Percentiles rank a stretch among this genome's conserved stretches.
Evolutionary conservation across 805 yeast genomes (phyloP).

Genomic region (Yueomyces sp.): DNA sequence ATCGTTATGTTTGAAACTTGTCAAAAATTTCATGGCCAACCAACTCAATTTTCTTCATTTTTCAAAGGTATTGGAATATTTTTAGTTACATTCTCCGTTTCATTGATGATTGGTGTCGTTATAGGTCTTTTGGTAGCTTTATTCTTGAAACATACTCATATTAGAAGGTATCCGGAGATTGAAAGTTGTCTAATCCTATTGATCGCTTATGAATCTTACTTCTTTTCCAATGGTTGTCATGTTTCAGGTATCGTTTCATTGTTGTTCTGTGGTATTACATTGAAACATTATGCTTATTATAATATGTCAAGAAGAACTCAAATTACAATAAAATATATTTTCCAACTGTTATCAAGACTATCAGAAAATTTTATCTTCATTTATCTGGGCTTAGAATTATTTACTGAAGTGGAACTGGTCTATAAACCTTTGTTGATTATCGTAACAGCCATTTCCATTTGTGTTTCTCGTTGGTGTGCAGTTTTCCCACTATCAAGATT

Average conservation of each 20-base stretch:
- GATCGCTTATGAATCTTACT: constrained; percentile 90
- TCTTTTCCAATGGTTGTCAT: constrained; percentile 96
- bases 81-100: constrained; percentile 83
- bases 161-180: constrained; percentile 90
- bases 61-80: constrained; percentile 92
- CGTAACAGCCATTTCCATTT: constrained; percentile 77
- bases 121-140: constrained; percentile 85
- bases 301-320: constrained; percentile 97
- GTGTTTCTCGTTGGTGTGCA: constrained; percentile 93
- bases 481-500: constrained; percentile 86
- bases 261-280: constrained; percentile 89
- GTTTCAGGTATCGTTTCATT: constrained; percentile 97
- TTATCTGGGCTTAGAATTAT: constrained; percentile 82
- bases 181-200: constrained; percentile 86
- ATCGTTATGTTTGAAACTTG: constrained; percentile 99
- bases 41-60: constrained; percentile 57
- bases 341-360: constrained; percentile 86
- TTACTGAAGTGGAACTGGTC: constrained; percentile 91
- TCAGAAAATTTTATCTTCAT: constrained; percentile 95
- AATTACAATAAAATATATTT: constrained; percentile 87
- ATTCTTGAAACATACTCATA: constrained; percentile 80
- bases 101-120: constrained; percentile 77
- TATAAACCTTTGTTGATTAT: constrained; percentile 89
- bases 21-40: constrained; percentile 85
- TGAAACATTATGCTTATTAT: constrained; percentile 92